phyloP scores from a whole-genome alignment of 441 rosid genomes.

The Pelargonium myrrhifolium region DNA sequence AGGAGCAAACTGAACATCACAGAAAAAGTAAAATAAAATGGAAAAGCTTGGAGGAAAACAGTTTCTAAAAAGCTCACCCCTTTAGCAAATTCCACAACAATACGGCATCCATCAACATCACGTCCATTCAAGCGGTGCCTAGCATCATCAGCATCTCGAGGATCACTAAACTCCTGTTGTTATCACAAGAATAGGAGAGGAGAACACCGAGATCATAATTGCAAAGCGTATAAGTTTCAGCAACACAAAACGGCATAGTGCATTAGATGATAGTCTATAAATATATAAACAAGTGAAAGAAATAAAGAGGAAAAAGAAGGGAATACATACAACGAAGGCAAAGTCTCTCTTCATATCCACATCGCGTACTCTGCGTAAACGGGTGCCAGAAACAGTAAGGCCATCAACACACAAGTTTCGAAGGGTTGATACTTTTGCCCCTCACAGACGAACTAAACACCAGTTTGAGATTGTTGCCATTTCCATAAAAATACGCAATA shows the following conservation, averaged over 20 bases:
- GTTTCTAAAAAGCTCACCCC: constrained; percentile 38
- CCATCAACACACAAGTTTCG: constrained; percentile 57
- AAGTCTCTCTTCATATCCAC: constrained; percentile 86
- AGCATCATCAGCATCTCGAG: constrained; percentile 72
- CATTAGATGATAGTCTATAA: no score
- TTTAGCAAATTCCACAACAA: constrained; percentile 60
- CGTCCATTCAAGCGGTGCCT: constrained; percentile 58
- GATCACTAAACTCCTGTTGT: constrained; percentile 67
- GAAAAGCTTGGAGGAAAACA: background rate
- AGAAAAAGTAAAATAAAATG: no score
- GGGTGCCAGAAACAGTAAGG: constrained; percentile 72
- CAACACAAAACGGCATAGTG: background rate
- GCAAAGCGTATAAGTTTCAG: constrained; percentile 6
- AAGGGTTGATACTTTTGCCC: constrained; percentile 45
- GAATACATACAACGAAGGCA: constrained; percentile 64
- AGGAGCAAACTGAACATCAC: no score
- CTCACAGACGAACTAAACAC: constrained; percentile 61
- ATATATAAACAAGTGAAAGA: background rate
- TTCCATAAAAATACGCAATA: constrained; percentile 43
- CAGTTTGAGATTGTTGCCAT: constrained; percentile 60
- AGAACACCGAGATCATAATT: constrained; percentile 19
- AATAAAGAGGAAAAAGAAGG: background rate
- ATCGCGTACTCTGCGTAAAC: constrained; percentile 72
- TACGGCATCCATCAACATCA: constrained; percentile 62
- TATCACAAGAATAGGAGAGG: background rate